Conservation (phyloP, 2,329 filamentous ascomycete genomes). For the Microcyclospora tardicrescens region DNA sequence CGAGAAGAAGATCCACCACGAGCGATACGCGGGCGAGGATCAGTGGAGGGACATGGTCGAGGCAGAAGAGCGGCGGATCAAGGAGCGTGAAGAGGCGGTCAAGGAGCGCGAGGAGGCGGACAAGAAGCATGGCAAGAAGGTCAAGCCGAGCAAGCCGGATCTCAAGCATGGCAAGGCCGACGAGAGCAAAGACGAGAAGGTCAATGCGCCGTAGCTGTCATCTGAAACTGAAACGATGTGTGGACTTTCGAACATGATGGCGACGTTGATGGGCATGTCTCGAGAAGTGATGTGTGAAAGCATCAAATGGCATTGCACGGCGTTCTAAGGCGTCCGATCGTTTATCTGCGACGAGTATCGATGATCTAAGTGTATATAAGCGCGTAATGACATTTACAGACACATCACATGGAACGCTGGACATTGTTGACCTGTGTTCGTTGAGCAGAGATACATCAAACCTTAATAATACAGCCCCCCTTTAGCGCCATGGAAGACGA, state of each 20-base stretch:
- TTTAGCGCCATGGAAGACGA: too few relatives aligned
- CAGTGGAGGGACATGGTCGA: constrained; percentile 89
- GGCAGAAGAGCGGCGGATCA: constrained; percentile 55
- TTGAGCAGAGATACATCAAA: too few relatives aligned
- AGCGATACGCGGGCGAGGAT: constrained; percentile 78
- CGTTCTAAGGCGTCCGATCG: too few relatives aligned
- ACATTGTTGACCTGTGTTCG: too few relatives aligned
- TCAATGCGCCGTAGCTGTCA: constrained; percentile 10
- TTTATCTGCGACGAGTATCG: too few relatives aligned
- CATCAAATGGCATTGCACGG: too few relatives aligned
- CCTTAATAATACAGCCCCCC: too few relatives aligned
- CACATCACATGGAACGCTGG: background rate
- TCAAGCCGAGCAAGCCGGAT: constrained; percentile 3
- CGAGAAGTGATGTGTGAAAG: too few relatives aligned
- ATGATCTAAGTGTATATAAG: too few relatives aligned
- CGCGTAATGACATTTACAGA: background rate
- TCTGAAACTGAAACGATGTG: too few relatives aligned
- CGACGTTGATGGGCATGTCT: too few relatives aligned
- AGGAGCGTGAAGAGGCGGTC: constrained; percentile 35
- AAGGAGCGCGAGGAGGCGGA: constrained; percentile 16
- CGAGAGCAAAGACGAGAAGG: constrained; percentile 6
- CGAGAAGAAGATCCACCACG: constrained; percentile 78
- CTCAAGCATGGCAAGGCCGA: background rate
- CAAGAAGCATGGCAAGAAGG: constrained; percentile 12
- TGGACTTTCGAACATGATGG: too few relatives aligned